Conservation (phyloP, 2,329 filamentous ascomycete genomes). For the Aspergillus pseudoterreus region DNA sequence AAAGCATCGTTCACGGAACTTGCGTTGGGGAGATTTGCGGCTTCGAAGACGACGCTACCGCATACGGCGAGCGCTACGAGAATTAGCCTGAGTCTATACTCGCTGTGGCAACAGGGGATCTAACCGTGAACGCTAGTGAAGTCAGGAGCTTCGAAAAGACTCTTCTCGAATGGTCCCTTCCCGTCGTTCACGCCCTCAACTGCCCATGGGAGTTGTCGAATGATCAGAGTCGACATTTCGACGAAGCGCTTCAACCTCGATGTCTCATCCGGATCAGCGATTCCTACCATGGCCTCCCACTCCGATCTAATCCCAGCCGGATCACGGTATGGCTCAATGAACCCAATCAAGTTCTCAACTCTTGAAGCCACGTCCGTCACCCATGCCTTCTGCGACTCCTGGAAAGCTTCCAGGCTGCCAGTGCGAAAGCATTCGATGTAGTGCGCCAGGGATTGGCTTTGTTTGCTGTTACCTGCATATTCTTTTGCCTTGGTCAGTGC, state of each 20-base stretch:
- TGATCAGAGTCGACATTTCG: not conserved
- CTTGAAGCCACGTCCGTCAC: constrained; percentile 50
- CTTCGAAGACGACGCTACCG: constrained; percentile 41
- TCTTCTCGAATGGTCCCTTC: constrained; percentile 28
- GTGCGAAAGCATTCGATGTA: constrained; percentile 38
- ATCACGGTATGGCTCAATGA: constrained; percentile 54
- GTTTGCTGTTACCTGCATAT: too few relatives aligned
- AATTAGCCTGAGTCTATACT: not conserved
- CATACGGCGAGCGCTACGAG: constrained; percentile 41
- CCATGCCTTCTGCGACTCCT: constrained; percentile 50
- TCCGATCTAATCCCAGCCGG: constrained; percentile 52
- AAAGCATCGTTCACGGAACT: constrained; percentile 4
- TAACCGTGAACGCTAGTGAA: constrained; percentile 9
- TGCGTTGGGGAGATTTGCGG: constrained; percentile 50
- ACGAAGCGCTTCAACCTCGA: constrained; percentile 8
- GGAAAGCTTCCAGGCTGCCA: constrained; percentile 48
- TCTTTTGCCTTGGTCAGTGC: too few relatives aligned
- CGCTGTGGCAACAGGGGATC: not conserved
- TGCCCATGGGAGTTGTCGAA: constrained; percentile 22
- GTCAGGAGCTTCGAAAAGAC: constrained; percentile 14
- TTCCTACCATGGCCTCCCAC: constrained; percentile 47
- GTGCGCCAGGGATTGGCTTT: too few relatives aligned
- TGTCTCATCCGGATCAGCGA: constrained; percentile 20
- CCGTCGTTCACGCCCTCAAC: constrained; percentile 29
- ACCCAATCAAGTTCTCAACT: constrained; percentile 52